Evolutionary conservation across 2,329 filamentous ascomycete species (phyloP).

Genomic region (Berkeleyomyces basicola): DNA sequence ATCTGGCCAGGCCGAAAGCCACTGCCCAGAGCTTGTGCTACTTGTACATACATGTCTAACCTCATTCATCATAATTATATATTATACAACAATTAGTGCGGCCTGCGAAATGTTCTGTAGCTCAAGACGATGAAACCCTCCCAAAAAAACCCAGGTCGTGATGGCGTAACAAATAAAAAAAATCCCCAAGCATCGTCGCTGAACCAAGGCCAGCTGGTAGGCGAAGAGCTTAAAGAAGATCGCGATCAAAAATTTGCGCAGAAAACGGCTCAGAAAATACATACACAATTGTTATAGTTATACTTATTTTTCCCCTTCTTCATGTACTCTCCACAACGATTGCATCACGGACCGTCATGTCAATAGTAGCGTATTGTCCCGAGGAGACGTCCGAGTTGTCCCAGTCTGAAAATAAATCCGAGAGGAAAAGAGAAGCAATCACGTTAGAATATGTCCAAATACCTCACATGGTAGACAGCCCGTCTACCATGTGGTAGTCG

Average conservation of each 20-base stretch:
- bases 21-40: too few species aligned
- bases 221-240: too few species aligned
- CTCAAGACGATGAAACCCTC: too few species aligned
- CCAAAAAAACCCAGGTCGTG: too few species aligned
- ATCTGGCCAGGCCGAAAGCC: too few species aligned
- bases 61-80: too few species aligned
- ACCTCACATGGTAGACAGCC: background rate
- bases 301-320: background rate
- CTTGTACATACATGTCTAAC: too few species aligned
- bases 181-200: background rate
- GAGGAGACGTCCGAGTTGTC: slow-evolving; percentile 6
- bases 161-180: background rate
- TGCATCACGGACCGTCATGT: background rate
- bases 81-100: too few species aligned
- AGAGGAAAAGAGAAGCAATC: background rate
- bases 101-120: too few species aligned
- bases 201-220: background rate
- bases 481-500: background rate
- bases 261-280: background rate
- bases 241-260: too few species aligned
- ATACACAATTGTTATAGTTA: background rate
- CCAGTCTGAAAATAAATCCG: background rate
- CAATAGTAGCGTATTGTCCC: slow-evolving; percentile 4
- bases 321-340: background rate
- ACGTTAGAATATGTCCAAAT: slow-evolving; percentile 8